A percentile compares a stretch with the other conserved stretches of the same genome.
Evolutionary conservation across 805 yeast genomes (phyloP).

Genomic region (Ogataea ramenticola): DNA sequence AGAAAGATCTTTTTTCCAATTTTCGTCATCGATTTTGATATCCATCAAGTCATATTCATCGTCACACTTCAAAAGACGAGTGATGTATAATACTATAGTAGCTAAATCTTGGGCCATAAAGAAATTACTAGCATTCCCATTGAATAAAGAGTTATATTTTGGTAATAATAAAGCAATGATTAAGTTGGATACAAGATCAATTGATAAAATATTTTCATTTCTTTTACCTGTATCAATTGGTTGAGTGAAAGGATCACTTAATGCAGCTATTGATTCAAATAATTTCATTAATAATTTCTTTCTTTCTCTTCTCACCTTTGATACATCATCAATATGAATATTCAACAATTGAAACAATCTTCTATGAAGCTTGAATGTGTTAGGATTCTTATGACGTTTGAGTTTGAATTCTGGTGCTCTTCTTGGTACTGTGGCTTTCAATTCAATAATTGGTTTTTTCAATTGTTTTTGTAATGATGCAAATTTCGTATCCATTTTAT

Average conservation of each 20-base stretch:
- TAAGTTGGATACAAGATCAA: slow-evolving; percentile 47
- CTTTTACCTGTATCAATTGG: slow-evolving; percentile 52
- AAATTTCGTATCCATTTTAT: too few species aligned
- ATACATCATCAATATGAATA: slow-evolving; percentile 3
- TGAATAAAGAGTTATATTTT: slow-evolving; percentile 12
- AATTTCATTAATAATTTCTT: background rate
- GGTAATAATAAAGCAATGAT: slow-evolving; percentile 35
- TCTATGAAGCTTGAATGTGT: slow-evolving; percentile 23
- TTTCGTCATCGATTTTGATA: slow-evolving; percentile 31
- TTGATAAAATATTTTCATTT: slow-evolving; percentile 41
- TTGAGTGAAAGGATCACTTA: slow-evolving; percentile 62
- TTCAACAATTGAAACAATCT: slow-evolving; percentile 22
- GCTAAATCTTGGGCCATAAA: slow-evolving; percentile 26
- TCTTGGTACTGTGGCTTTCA: background rate
- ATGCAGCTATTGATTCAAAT: slow-evolving; percentile 19
- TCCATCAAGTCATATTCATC: slow-evolving; percentile 35
- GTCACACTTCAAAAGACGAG: slow-evolving; percentile 30
- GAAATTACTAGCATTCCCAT: slow-evolving; percentile 25
- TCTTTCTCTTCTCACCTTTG: background rate
- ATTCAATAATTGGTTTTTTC: too few species aligned
- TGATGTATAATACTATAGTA: slow-evolving; percentile 30
- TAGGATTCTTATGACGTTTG: slow-evolving; percentile 10
- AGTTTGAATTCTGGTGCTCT: background rate
- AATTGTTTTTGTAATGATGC: too few species aligned
- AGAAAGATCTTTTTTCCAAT: slow-evolving; percentile 24